phyloP scores from a whole-genome alignment of 2,329 filamentous ascomycete species.

The Madurella mycetomatis region DNA sequence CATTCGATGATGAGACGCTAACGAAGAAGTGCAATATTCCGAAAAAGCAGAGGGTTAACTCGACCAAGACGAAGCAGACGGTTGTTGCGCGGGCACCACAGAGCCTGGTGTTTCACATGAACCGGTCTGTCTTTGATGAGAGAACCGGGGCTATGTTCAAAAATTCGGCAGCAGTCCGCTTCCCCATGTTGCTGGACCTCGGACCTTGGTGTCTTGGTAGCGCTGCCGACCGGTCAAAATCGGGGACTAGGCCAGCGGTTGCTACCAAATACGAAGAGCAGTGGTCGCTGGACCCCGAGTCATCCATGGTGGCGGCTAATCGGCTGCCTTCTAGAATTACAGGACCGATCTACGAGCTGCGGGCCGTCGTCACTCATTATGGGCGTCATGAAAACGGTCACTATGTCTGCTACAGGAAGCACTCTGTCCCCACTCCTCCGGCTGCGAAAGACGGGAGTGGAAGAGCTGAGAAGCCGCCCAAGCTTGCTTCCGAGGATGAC shows the following conservation, averaged over 20 bases:
- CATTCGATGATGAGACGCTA: slow-evolving; percentile 69
- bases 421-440: slow-evolving; percentile 33
- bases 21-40: slow-evolving; percentile 61
- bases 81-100: slow-evolving; percentile 78
- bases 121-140: slow-evolving; percentile 87
- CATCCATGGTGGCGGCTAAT: slow-evolving; percentile 68
- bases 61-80: slow-evolving; percentile 85
- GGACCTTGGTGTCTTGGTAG: slow-evolving; percentile 81
- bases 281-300: slow-evolving; percentile 64
- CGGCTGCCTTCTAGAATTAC: slow-evolving; percentile 45
- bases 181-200: slow-evolving; percentile 70
- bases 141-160: slow-evolving; percentile 74
- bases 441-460: slow-evolving; percentile 6
- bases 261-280: slow-evolving; percentile 46
- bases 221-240: slow-evolving; percentile 27
- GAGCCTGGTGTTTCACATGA: slow-evolving; percentile 80
- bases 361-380: slow-evolving; percentile 82
- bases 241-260: slow-evolving; percentile 25
- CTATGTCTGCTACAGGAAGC: slow-evolving; percentile 85
- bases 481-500: slow-evolving; percentile 27
- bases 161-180: slow-evolving; percentile 74
- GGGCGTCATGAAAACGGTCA: slow-evolving; percentile 93
- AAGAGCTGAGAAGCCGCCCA: slow-evolving; percentile 15
- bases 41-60: slow-evolving; percentile 63
- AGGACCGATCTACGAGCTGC: slow-evolving; percentile 67